A percentile compares a stretch with the other conserved stretches of the same genome.
Conservation (phyloP, 495 filamentous ascomycete genomes). For the Penicillium herquei region DNA sequence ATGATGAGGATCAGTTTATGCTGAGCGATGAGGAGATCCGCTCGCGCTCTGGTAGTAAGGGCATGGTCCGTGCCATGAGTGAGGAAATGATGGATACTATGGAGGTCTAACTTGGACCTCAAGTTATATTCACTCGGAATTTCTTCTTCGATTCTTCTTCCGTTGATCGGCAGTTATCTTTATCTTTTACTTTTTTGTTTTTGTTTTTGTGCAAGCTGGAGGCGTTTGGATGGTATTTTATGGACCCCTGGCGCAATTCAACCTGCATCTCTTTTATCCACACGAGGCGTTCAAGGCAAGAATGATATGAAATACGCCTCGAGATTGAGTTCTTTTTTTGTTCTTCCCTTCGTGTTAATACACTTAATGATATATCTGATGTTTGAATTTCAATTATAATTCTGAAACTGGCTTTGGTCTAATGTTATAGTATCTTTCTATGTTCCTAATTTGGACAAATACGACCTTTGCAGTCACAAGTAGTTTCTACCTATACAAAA, state of each 20-base stretch:
- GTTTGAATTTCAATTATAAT: too few species aligned
- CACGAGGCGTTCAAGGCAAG: constrained; percentile 17
- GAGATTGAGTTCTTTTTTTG: constrained; percentile 8
- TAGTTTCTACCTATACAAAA: too few species aligned
- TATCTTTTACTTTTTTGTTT: constrained; percentile 17
- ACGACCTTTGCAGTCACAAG: too few species aligned
- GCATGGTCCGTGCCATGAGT: constrained; percentile 63
- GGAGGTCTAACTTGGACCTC: constrained; percentile 49
- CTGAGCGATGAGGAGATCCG: constrained; percentile 46
- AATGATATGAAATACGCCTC: constrained; percentile 18
- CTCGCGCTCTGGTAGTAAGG: constrained; percentile 39
- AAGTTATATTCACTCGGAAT: neutral
- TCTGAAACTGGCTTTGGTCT: too few species aligned
- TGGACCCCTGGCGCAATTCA: constrained; percentile 28
- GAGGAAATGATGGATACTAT: constrained; percentile 72
- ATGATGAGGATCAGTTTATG: constrained; percentile 44
- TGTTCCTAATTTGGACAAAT: too few species aligned
- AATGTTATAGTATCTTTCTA: too few species aligned
- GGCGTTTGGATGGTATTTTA: constrained; percentile 22
- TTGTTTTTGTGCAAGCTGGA: constrained; percentile 12
- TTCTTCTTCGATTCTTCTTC: constrained; percentile 8
- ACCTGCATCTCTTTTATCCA: constrained; percentile 22
- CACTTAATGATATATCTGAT: constrained; percentile 1
- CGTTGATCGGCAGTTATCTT: constrained; percentile 10
- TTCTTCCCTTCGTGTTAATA: constrained; percentile 2